Percentiles rank a stretch among this genome's conserved stretches.
phyloP scores from a whole-genome alignment of 1,284 basidiomycete species.

The Ganoderma multipileum region DNA sequence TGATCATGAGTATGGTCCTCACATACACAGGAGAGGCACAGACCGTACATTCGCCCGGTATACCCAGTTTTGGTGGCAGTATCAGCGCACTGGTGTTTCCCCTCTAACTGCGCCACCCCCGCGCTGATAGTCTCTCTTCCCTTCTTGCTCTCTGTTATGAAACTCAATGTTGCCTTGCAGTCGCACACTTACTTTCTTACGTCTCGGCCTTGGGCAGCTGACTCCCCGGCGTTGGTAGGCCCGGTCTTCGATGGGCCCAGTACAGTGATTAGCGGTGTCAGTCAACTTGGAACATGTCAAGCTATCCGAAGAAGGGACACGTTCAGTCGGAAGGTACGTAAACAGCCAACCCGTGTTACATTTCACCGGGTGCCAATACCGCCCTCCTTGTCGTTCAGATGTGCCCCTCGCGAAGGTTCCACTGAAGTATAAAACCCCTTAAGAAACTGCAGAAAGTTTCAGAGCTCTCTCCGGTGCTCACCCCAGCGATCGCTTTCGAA shows the following conservation, averaged over 20 bases:
- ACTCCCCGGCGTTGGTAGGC: not conserved
- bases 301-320: not conserved
- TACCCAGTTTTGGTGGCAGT: not conserved
- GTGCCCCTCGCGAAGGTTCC: not conserved
- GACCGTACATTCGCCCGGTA: no score
- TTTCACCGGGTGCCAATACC: not conserved
- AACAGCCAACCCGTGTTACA: not conserved
- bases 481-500: not conserved
- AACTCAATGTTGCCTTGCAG: not conserved
- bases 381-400: not conserved
- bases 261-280: not conserved
- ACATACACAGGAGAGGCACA: not conserved
- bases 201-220: not conserved
- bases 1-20: not conserved
- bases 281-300: slow-evolving; percentile 1
- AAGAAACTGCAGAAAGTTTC: not conserved
- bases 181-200: not conserved
- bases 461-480: not conserved
- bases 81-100: not conserved
- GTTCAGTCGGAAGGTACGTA: not conserved
- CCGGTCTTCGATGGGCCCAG: not conserved
- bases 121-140: not conserved
- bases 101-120: not conserved
- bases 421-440: not conserved
- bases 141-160: not conserved